Evolutionary conservation across 129 eudicot species (phyloP).

Genomic region (Smallanthus sonchifolius): DNA sequence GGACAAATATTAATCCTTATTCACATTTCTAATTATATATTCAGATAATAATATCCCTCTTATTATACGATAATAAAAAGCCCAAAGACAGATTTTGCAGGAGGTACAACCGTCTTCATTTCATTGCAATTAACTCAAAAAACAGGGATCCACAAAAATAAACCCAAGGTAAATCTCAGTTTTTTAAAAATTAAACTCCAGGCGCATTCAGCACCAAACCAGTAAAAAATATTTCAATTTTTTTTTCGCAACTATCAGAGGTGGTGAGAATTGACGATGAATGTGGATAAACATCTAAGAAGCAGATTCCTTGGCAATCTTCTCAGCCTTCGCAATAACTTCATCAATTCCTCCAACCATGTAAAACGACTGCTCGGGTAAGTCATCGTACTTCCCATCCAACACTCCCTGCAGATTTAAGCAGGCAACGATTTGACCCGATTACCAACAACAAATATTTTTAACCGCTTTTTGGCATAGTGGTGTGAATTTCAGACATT

Average conservation of each 20-base stretch:
- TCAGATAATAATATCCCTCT: conserved; percentile 22
- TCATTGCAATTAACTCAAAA: conserved; percentile 35
- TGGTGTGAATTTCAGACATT: not conserved
- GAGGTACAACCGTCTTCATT: conserved; percentile 36
- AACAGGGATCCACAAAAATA: conserved; percentile 27
- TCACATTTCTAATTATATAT: too few species aligned
- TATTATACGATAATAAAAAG: conserved; percentile 32
- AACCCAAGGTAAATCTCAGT: conserved; percentile 29
- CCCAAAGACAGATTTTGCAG: conserved; percentile 26
- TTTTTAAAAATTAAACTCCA: conserved; percentile 38
- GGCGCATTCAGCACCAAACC: conserved; percentile 39
- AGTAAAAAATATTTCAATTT: conserved; percentile 39
- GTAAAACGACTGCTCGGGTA: conserved; percentile 87
- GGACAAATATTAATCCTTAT: too few species aligned
- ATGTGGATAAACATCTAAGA: conserved; percentile 25
- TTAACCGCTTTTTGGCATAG: not conserved
- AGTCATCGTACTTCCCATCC: conserved; percentile 94
- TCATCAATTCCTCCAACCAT: conserved; percentile 99
- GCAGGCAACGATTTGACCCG: not conserved
- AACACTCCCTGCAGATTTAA: conserved; percentile 64
- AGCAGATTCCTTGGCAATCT: conserved; percentile 87
- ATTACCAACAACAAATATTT: not conserved
- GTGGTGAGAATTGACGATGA: conserved; percentile 10
- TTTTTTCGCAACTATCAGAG: conserved; percentile 42
- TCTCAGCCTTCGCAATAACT: conserved; percentile 94